Evolutionary conservation across 331 rosid species (phyloP).

Genomic region (Telfairia occidentalis): DNA sequence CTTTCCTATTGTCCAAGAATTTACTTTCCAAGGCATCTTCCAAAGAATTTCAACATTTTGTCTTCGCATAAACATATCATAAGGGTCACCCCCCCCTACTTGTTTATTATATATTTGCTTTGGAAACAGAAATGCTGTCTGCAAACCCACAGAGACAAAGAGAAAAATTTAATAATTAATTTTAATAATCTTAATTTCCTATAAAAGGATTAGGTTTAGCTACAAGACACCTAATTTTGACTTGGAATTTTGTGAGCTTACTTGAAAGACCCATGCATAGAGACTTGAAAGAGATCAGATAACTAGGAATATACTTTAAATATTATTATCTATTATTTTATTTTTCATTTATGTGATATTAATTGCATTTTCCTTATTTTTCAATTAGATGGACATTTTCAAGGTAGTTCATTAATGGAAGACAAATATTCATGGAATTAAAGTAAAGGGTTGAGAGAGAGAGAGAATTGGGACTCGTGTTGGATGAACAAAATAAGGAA

Average conservation of each 20-base stretch:
- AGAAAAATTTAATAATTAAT: not conserved
- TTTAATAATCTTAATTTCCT: conserved; percentile 42
- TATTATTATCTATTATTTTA: not conserved
- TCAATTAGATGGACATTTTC: conserved; percentile 10
- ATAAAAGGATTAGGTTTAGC: conserved; percentile 40
- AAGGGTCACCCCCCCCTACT: not conserved
- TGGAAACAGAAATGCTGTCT: conserved; percentile 28
- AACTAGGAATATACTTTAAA: not conserved
- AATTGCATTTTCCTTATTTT: no score
- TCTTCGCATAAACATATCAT: conserved; percentile 16
- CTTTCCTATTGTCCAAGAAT: conserved; percentile 31
- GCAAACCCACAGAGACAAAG: not conserved
- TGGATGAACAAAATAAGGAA: conserved; percentile 27
- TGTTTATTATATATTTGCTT: not conserved
- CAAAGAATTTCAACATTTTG: conserved; percentile 44
- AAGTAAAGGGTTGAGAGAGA: conserved; percentile 22
- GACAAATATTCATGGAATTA: conserved; percentile 72
- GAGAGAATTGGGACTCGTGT: conserved; percentile 28
- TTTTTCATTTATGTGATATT: not conserved
- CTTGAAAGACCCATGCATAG: not conserved
- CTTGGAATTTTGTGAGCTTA: conserved; percentile 34
- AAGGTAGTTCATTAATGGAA: conserved; percentile 23
- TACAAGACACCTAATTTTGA: conserved; percentile 53
- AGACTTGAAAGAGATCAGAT: not conserved
- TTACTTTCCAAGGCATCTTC: conserved; percentile 69